Percentiles rank a stretch among this genome's conserved stretches.
These are phyloP conservation scores for Berberis thunbergii DNA, from an alignment of 164 flowering plant species.

Conservation along the genomic window DNA sequence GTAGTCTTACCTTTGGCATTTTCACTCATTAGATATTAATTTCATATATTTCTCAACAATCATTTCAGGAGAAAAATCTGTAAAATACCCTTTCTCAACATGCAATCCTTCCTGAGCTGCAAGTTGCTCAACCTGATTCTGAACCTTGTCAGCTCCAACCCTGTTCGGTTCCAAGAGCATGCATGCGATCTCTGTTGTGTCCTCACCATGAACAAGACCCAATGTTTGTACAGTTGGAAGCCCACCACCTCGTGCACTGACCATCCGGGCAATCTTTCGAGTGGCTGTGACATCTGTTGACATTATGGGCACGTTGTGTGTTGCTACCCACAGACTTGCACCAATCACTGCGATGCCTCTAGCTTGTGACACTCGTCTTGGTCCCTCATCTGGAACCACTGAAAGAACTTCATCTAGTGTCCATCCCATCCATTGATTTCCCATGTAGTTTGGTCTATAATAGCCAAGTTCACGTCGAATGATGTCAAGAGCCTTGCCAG, in stretches of 20 bases:
- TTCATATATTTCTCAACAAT: conserved; percentile 13
- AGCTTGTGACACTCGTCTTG: conserved; percentile 28
- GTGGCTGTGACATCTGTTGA: conserved; percentile 41
- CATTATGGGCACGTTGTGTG: conserved; percentile 54
- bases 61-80: conserved; percentile 49
- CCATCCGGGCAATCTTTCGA: conserved; percentile 50
- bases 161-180: conserved; percentile 52
- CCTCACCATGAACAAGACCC: conserved; percentile 61
- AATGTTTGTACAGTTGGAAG: conserved; percentile 61
- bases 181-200: conserved; percentile 62
- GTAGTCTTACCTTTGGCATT: neutral
- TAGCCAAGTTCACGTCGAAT: conserved; percentile 60
- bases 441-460: conserved; percentile 49
- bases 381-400: conserved; percentile 51
- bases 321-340: conserved; percentile 54
- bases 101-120: conserved; percentile 58
- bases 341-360: conserved; percentile 54
- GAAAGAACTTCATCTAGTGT: conserved; percentile 33
- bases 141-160: conserved; percentile 64
- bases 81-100: conserved; percentile 71
- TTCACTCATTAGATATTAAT: conserved; percentile 3
- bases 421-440: conserved; percentile 65
- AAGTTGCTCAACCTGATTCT: conserved; percentile 42
- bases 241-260: conserved; percentile 76
- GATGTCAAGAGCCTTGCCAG: conserved; percentile 46